These are phyloP conservation scores for Nowakowskiella sp. DNA, from an alignment of 192 early-diverging fungal species.

Conservation along the genomic window DNA sequence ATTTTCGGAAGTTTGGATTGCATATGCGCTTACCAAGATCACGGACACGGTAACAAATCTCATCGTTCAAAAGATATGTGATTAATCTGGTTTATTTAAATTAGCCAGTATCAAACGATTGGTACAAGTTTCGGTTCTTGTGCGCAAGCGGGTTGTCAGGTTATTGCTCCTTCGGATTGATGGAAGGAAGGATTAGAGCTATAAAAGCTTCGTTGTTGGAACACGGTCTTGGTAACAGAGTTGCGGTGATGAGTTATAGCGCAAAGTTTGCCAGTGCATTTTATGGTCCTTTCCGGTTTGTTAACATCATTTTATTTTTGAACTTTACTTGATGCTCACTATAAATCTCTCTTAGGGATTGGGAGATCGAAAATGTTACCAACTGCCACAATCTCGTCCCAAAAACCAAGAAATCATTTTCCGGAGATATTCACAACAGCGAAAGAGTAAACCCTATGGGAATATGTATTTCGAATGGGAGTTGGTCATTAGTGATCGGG, in stretches of 20 bases:
- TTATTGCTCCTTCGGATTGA: conserved; percentile 94
- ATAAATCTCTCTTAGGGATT: conserved; percentile 4
- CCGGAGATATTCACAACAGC: too few species aligned
- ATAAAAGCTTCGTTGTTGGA: conserved; percentile 80
- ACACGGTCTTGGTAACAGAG: conserved; percentile 66
- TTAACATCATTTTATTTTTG: neutral
- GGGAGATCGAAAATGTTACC: conserved; percentile 91
- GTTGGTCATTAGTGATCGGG: too few species aligned
- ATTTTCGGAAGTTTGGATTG: conserved; percentile 77
- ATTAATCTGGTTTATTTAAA: too few species aligned
- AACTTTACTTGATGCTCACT: too few species aligned
- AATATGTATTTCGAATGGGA: too few species aligned
- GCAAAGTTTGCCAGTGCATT: conserved; percentile 94
- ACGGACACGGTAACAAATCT: conserved; percentile 99
- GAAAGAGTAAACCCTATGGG: too few species aligned
- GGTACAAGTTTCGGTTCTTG: conserved; percentile 78
- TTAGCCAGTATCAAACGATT: conserved; percentile 63
- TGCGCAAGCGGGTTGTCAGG: conserved; percentile 84
- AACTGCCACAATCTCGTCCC: too few species aligned
- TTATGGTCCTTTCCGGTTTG: conserved; percentile 90
- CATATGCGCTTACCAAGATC: conserved; percentile 90
- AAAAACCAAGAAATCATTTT: too few species aligned
- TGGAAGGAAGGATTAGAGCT: conserved; percentile 88
- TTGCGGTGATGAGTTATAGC: conserved; percentile 89
- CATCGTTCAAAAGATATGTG: too few species aligned